Base-by-base conservation (phyloP, 2,329 filamentous ascomycete genomes). In the Fusarium sp. region DNA sequence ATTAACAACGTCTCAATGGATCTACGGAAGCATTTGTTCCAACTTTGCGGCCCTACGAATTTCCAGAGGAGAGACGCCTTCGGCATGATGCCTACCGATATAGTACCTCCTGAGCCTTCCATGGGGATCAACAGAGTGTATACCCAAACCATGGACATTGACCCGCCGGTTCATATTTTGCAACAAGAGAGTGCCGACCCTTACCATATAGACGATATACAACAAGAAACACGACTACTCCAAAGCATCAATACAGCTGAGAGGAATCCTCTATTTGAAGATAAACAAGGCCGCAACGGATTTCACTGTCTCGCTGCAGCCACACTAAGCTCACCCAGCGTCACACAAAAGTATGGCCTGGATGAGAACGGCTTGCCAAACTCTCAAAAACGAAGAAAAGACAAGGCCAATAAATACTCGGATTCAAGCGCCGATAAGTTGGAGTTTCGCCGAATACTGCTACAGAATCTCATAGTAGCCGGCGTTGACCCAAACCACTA, bases 291-390 rank as follows among this genome's bases (percentile, higher is more conserved):
- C 8, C 84, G 86, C 24, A 89, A 89, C 64, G 87, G 83, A 11
- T 79, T 89, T 18, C 87, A 89, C 69, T 88, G 86, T 65, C 83
- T 89, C n/a, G 87, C 87, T 4, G 83, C 85, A 63, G 86, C 84
- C 9, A 83, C 83, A n/a, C 77, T 88, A 2, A 82, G 82, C 68
- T 58, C 77, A 32, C 76, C 78, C 6, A 81, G 79, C 24, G 76
- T 84, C 12, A 75, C 79, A 16, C 77, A 80, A 54, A 81, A 81
- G 51, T 66, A 76, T 24, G 51, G 60, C 7, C 57, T 75, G n/a
- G 70, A 73, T 12, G 63, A 66, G 8, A 14, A 50, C 6, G 46
- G 58, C 2, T 12, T 75, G 10, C 75, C 70, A 2, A 44, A 42
- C 16, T 51, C 56, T 8, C 57, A 51, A 20, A 68, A 55, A 4